A percentile compares a stretch with the other conserved stretches of the same genome.
Conservation (phyloP, 2,329 filamentous ascomycete species). For the Fusarium redolens region DNA sequence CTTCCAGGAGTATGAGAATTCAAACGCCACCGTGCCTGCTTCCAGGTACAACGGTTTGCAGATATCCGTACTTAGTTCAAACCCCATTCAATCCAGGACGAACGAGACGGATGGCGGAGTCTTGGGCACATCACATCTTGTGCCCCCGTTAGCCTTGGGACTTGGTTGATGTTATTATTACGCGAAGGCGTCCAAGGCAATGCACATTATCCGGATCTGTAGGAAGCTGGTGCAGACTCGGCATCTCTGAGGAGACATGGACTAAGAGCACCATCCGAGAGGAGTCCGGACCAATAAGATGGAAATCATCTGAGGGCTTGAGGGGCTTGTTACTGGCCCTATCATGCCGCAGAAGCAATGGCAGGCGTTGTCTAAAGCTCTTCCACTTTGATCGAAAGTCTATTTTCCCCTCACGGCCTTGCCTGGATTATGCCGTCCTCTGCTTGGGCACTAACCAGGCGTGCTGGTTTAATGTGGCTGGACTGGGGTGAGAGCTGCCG, state of each 20-base stretch:
- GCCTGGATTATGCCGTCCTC: conserved; percentile 20
- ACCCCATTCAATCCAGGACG: background rate
- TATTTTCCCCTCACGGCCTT: conserved; percentile 41
- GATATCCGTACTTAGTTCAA: background rate
- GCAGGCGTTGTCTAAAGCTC: conserved; percentile 29
- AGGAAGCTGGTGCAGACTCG: conserved; percentile 6
- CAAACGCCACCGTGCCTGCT: conserved; percentile 41
- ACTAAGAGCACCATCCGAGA: conserved; percentile 14
- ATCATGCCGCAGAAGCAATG: conserved; percentile 9
- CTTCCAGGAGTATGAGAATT: conserved; percentile 28
- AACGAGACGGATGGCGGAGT: background rate
- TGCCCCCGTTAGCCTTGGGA: background rate
- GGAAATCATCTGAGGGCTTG: conserved; percentile 13
- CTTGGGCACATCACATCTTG: background rate
- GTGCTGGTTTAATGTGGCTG: conserved; percentile 29
- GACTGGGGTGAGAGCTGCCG: conserved; percentile 21
- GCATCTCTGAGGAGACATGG: conserved; percentile 9
- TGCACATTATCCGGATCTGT: background rate
- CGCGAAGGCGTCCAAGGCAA: background rate
- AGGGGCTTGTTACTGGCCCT: conserved; percentile 27
- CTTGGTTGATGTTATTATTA: background rate
- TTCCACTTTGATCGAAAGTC: conserved; percentile 40
- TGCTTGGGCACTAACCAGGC: conserved; percentile 20
- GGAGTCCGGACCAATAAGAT: conserved; percentile 21
- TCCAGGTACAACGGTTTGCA: conserved; percentile 23